phyloP scores from a whole-genome alignment of 2,329 filamentous ascomycete species.

The Emericellopsis atlantica region DNA sequence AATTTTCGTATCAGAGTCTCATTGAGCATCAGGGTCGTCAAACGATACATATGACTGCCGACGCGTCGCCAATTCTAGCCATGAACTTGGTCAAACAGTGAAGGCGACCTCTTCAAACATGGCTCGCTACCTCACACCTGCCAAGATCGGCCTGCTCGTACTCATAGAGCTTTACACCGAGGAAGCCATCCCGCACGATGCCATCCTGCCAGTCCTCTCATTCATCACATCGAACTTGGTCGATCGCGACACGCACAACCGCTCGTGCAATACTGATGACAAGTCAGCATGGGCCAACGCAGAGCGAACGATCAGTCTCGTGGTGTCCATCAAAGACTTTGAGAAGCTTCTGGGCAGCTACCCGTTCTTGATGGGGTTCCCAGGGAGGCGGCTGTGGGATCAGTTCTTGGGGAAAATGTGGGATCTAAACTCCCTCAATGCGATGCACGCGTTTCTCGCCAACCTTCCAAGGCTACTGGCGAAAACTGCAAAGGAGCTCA shows the following conservation, averaged over 20 bases:
- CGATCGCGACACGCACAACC: slow-evolving; percentile 18
- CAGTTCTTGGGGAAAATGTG: slow-evolving; percentile 71
- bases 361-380: slow-evolving; percentile 42
- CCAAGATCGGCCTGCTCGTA: slow-evolving; percentile 71
- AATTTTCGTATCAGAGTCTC: no score
- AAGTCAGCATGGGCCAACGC: slow-evolving; percentile 32
- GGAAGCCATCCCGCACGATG: slow-evolving; percentile 52
- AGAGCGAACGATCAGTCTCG: slow-evolving; percentile 35
- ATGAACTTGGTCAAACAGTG: no score
- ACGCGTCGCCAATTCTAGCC: neutral
- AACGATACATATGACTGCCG: neutral
- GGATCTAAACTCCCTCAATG: slow-evolving; percentile 71
- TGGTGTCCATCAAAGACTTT: slow-evolving; percentile 44
- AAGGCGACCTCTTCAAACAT: slow-evolving; percentile 26
- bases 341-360: slow-evolving; percentile 42
- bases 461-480: slow-evolving; percentile 43
- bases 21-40: no score
- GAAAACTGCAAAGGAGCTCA: slow-evolving; percentile 48
- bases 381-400: slow-evolving; percentile 80
- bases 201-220: slow-evolving; percentile 64
- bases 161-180: slow-evolving; percentile 74
- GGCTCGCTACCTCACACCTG: slow-evolving; percentile 77
- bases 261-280: slow-evolving; percentile 10
- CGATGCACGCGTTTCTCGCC: slow-evolving; percentile 65
- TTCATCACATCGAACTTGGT: slow-evolving; percentile 66